Conservation (phyloP, 768 basidiomycete genomes). For the Leccinum fibrillosum region DNA sequence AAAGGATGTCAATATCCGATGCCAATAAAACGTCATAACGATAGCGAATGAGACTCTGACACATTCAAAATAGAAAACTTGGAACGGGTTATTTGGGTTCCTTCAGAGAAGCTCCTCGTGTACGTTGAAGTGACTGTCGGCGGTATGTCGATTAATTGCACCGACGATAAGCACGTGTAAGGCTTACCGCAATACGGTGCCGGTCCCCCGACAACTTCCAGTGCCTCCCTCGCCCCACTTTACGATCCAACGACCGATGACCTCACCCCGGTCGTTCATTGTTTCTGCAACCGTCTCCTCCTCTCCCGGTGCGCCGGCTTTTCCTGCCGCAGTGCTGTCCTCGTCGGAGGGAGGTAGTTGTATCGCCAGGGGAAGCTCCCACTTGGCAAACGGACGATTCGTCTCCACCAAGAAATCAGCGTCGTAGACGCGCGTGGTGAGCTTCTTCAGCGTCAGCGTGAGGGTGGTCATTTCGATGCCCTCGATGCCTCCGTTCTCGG, state of each 20-base stretch:
- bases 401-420: conserved; percentile 67
- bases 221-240: conserved; percentile 65
- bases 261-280: conserved; percentile 48
- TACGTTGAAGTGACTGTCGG: conserved; percentile 47
- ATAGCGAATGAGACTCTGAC: background rate
- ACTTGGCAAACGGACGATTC: conserved; percentile 69
- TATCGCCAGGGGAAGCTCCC: conserved; percentile 61
- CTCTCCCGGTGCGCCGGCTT: conserved; percentile 39
- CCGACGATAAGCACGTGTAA: background rate
- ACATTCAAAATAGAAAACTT: background rate
- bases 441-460: conserved; percentile 55
- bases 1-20: background rate
- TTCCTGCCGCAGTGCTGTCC: conserved; percentile 30
- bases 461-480: conserved; percentile 70
- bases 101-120: conserved; percentile 45
- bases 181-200: conserved; percentile 62
- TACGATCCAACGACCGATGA: conserved; percentile 77
- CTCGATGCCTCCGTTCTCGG: conserved; percentile 42
- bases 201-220: conserved; percentile 61
- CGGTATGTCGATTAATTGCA: background rate
- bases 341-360: conserved; percentile 38
- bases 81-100: background rate
- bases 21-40: background rate
- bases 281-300: conserved; percentile 86
- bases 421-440: conserved; percentile 73